Conservation (phyloP, 23 red algal species). For the Gracilaria domingensis region DNA sequence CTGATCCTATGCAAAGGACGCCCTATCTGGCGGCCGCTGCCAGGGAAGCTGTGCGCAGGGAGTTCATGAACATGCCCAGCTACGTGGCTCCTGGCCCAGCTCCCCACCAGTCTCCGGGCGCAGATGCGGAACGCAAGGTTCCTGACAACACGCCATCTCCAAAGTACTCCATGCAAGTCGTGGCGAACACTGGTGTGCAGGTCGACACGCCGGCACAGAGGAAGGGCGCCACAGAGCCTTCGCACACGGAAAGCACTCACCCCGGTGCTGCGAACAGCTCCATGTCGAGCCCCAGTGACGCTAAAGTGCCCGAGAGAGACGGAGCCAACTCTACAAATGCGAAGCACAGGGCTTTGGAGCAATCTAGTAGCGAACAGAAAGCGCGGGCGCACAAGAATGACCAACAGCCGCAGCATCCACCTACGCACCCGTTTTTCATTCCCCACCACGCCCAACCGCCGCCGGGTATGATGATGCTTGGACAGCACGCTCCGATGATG, state of each 20-base stretch:
- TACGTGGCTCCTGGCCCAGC: conserved; percentile 24
- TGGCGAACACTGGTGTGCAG: not conserved
- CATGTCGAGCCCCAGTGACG: not conserved
- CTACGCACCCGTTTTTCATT: conserved; percentile 54
- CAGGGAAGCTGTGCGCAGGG: conserved; percentile 20
- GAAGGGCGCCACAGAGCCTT: not conserved
- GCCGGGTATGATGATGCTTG: conserved; percentile 56
- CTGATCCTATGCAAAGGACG: not conserved
- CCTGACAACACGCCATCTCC: not conserved
- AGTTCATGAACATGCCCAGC: conserved; percentile 79
- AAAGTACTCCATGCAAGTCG: conserved; percentile 28
- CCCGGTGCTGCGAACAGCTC: not conserved
- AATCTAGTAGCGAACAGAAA: not conserved
- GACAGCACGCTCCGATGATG: conserved; percentile 55
- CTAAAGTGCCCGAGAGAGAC: not conserved
- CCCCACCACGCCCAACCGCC: conserved; percentile 21
- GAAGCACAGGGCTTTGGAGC: not conserved
- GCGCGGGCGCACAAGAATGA: not conserved
- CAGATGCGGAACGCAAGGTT: conserved; percentile 9
- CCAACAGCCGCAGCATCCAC: conserved; percentile 6
- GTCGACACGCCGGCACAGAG: not conserved
- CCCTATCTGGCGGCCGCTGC: not conserved
- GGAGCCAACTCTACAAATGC: not conserved
- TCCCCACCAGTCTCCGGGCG: not conserved
- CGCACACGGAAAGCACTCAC: not conserved